Evolutionary conservation across 2,329 filamentous ascomycete species (phyloP).

Genomic region (Aotearoamyces nothofagi): DNA sequence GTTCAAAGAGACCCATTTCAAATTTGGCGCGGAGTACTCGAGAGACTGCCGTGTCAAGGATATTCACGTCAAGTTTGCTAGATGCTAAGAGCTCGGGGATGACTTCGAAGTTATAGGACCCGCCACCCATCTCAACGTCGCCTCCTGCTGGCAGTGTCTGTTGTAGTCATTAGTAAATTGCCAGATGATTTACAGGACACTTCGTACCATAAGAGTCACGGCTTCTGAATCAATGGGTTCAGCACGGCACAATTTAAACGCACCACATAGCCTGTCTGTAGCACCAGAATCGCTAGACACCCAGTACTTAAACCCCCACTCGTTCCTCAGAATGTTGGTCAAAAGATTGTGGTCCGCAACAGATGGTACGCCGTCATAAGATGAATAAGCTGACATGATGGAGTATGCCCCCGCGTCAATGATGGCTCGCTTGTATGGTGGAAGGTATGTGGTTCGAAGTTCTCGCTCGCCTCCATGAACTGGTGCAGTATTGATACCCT

Average conservation of each 20-base stretch:
- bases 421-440: constrained; percentile 52
- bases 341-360: constrained; percentile 50
- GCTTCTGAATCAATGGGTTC: constrained; percentile 48
- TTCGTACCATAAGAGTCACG: constrained; percentile 41
- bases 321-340: constrained; percentile 51
- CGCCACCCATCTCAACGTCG: constrained; percentile 65
- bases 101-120: constrained; percentile 52
- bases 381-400: constrained; percentile 63
- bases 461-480: constrained; percentile 37
- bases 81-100: constrained; percentile 49
- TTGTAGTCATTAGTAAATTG: neutral
- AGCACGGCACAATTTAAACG: constrained; percentile 47
- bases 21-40: constrained; percentile 55
- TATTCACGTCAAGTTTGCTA: constrained; percentile 40
- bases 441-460: constrained; percentile 39
- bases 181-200: constrained; percentile 5
- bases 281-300: constrained; percentile 52
- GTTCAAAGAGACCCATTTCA: constrained; percentile 54
- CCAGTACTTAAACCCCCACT: constrained; percentile 62
- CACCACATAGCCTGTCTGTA: constrained; percentile 49
- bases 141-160: constrained; percentile 50
- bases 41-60: constrained; percentile 51
- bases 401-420: constrained; percentile 52
- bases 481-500: constrained; percentile 52
- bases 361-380: constrained; percentile 56